Evolutionary conservation across 495 filamentous ascomycete genomes (phyloP).

Genomic region (Xylaria intraflava): DNA sequence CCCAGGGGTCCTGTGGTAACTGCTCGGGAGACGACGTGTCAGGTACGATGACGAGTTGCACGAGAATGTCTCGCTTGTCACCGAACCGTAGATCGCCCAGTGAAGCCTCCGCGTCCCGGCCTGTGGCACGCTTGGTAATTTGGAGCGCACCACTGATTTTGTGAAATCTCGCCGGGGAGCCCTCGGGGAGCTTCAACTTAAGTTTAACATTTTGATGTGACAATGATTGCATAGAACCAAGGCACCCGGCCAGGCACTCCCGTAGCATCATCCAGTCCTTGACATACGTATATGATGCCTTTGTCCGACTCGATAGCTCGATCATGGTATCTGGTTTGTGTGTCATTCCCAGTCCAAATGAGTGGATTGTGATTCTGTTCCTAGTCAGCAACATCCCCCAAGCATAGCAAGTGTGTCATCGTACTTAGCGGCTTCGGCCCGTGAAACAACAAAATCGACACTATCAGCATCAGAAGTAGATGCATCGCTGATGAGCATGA

Average conservation of each 20-base stretch:
- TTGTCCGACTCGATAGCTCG: constrained; percentile 89
- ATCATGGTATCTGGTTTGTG: constrained; percentile 99
- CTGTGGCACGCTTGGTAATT: constrained; percentile 95
- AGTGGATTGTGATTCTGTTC: constrained; percentile 83
- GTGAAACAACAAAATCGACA: constrained; percentile 96
- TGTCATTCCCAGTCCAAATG: constrained; percentile 90
- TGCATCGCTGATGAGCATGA: constrained; percentile 96
- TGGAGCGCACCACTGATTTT: constrained; percentile 97
- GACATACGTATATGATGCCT: constrained; percentile 95
- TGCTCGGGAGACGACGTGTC: constrained; percentile 82
- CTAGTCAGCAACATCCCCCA: not conserved
- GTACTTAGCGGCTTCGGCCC: constrained; percentile 95
- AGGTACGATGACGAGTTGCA: constrained; percentile 88
- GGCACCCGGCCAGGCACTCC: constrained; percentile 90
- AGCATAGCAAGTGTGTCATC: constrained; percentile 21
- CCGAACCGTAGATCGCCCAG: constrained; percentile 92
- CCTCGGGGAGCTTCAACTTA: constrained; percentile 89
- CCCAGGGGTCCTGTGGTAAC: constrained; percentile 90
- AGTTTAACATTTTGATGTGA: constrained; percentile 99
- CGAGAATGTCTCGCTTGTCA: constrained; percentile 94
- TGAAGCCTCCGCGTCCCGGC: constrained; percentile 87
- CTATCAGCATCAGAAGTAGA: constrained; percentile 95
- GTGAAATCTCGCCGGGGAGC: constrained; percentile 94
- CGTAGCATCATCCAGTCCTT: constrained; percentile 99
- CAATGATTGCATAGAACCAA: constrained; percentile 87